These are phyloP conservation scores for Bryoerythrophyllum caledonicum DNA, from an alignment of 225 moss, liverwort and hornwort species.

Conservation along the genomic window DNA sequence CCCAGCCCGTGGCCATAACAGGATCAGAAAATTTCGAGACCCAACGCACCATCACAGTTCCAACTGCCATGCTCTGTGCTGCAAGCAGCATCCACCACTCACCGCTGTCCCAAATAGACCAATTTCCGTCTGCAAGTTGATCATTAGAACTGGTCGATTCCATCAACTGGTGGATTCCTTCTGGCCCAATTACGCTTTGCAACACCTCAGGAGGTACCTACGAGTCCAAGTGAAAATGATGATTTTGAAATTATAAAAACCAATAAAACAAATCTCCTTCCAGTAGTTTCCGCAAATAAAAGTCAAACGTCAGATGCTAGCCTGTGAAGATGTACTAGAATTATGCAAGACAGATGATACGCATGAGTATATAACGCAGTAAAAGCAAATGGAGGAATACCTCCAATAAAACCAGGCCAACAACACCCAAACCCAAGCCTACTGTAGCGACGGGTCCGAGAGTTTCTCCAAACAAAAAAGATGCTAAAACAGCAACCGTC, in stretches of 20 bases:
- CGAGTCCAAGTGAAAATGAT: conserved; percentile 2
- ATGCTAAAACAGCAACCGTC: conserved; percentile 87
- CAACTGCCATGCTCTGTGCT: conserved; percentile 96
- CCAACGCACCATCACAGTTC: conserved; percentile 99
- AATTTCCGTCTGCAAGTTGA: conserved; percentile 41
- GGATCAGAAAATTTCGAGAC: conserved; percentile 91
- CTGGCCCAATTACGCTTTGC: conserved; percentile 40
- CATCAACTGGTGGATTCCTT: conserved; percentile 27
- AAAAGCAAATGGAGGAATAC: conserved; percentile 31
- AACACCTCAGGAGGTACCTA: conserved; percentile 74
- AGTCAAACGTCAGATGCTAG: background rate
- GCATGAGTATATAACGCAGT: background rate
- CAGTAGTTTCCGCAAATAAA: background rate
- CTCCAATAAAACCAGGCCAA: conserved; percentile 84
- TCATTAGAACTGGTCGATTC: conserved; percentile 28
- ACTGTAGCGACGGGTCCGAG: conserved; percentile 65
- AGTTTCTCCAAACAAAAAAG: conserved; percentile 81
- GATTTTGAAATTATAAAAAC: background rate
- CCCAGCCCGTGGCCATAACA: conserved; percentile 97
- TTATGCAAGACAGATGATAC: background rate
- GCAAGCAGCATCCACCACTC: conserved; percentile 99
- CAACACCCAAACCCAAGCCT: conserved; percentile 79
- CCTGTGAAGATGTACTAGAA: background rate
- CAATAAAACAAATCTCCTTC: background rate
- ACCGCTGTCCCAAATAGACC: conserved; percentile 81